Evolutionary conservation across 2,329 filamentous ascomycete genomes (phyloP), one percentile per base, ranked within the genome.

Genomic region (Elsinoe necatrix): DNA sequence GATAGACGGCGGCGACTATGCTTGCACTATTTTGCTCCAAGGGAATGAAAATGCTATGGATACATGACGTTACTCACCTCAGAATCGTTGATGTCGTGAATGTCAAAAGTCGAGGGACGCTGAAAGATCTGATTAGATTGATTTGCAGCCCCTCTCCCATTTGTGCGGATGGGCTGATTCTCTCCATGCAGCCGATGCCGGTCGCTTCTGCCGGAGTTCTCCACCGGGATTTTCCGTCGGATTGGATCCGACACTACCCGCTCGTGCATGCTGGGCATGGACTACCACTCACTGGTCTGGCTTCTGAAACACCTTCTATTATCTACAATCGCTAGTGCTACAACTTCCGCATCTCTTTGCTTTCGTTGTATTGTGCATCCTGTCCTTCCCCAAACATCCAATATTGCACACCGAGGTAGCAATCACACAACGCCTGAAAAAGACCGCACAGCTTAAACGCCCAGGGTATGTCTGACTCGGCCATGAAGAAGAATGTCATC

Each of bases 371-470:
- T 12, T 54, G 35, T 55, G 34, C 52, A 20, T 66, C 60, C 31
- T 71, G 73, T 4, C 78, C 77, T 51, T 78, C 75, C 9, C 84
- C 84, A 68, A 86, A 90, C 71, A 85, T 75, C 64, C 80, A 78
- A 70, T 88, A 92, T 68, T 93, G 88, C 14, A 85, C 69, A 1
- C 87, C 88, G 45, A 93, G 76, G 61, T 87, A 84, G 50, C 77
- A 72, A 72, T 95, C 88, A 71, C 89, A 92, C 20, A 74, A 75
- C 18, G 87, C 86, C 75, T 93, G 88, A 71, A 93, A 90, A 56
- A 89, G 77, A 62, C 86, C 89, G 67, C 87, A 92, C 18, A 89
- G 72, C 74, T 92, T 92, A 72, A 93, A 95, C 1, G 86, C 82
- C 78, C 80, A 79, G 0, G 88, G 87, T 29, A 93, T 71, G 3